These are phyloP conservation scores for Coemansia sp. DNA, from an alignment of 192 early-diverging fungal species.

Conservation along the genomic window DNA sequence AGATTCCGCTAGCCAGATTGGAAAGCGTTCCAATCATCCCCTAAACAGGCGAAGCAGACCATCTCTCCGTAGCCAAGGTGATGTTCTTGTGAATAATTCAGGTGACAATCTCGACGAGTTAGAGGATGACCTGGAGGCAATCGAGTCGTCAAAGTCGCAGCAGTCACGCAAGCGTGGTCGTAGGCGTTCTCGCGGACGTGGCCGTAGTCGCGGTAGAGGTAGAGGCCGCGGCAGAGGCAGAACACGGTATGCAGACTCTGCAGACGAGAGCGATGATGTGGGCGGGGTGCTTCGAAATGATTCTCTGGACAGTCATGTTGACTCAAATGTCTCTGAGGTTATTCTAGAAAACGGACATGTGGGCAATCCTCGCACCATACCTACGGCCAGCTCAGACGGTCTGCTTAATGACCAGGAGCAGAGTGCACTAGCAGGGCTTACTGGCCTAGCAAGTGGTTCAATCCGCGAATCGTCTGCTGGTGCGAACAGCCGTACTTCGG, in stretches of 20 bases:
- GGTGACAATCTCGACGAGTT: not conserved
- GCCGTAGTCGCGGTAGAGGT: constrained; percentile 9
- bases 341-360: constrained; percentile 11
- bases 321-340: constrained; percentile 9
- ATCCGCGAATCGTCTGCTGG: not conserved
- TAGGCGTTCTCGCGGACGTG: not conserved
- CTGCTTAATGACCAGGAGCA: not conserved
- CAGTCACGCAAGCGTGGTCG: not conserved
- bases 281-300: constrained; percentile 1
- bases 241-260: constrained; percentile 4
- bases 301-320: not conserved
- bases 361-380: not conserved
- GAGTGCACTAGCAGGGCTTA: constrained; percentile 4
- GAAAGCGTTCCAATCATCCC: not conserved
- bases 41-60: constrained; percentile 2
- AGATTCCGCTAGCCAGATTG: not conserved
- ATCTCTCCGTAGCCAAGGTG: constrained; percentile 9
- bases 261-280: constrained; percentile 12
- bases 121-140: not conserved
- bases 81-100: constrained; percentile 2
- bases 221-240: constrained; percentile 6
- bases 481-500: not conserved
- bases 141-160: not conserved
- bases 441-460: constrained; percentile 7
- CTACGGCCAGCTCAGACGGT: not conserved